A percentile compares a stretch with the other conserved stretches of the same genome.
Conservation (phyloP, 2,329 filamentous ascomycete genomes). For the Zymoseptoria brevis region DNA sequence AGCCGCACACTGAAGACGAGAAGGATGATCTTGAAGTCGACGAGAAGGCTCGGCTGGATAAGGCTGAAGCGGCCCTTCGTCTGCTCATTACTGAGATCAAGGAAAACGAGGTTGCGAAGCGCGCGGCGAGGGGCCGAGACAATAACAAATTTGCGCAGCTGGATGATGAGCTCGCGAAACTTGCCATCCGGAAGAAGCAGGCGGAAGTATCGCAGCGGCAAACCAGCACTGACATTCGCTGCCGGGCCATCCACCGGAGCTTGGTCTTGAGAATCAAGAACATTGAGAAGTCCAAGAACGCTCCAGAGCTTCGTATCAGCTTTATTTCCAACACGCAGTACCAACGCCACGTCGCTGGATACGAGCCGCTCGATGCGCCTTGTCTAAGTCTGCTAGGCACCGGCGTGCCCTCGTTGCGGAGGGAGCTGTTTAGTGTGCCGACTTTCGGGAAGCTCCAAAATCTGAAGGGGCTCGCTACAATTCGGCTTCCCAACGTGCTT, state of each 20-base stretch:
- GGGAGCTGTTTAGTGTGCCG: slow-evolving; percentile 1
- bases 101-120: not conserved
- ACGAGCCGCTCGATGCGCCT: not conserved
- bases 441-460: slow-evolving; percentile 8
- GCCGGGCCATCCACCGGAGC: not conserved
- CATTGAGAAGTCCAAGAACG: slow-evolving; percentile 6
- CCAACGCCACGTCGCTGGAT: slow-evolving; percentile 8
- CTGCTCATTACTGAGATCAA: not conserved
- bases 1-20: not conserved
- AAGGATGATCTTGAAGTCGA: not conserved
- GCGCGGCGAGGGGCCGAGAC: not conserved
- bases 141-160: not conserved
- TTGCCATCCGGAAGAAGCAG: not conserved
- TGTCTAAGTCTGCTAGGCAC: slow-evolving; percentile 2
- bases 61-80: not conserved
- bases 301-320: slow-evolving; percentile 8
- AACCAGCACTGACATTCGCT: slow-evolving; percentile 1
- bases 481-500: slow-evolving; percentile 8
- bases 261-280: not conserved
- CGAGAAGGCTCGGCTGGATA: not conserved
- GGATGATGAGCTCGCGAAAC: not conserved
- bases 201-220: not conserved
- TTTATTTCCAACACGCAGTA: slow-evolving; percentile 16
- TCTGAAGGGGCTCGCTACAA: slow-evolving; percentile 1
- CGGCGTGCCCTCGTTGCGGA: slow-evolving; percentile 4